Conservation (phyloP, 2,329 filamentous ascomycete species). For the Calycina marina region DNA sequence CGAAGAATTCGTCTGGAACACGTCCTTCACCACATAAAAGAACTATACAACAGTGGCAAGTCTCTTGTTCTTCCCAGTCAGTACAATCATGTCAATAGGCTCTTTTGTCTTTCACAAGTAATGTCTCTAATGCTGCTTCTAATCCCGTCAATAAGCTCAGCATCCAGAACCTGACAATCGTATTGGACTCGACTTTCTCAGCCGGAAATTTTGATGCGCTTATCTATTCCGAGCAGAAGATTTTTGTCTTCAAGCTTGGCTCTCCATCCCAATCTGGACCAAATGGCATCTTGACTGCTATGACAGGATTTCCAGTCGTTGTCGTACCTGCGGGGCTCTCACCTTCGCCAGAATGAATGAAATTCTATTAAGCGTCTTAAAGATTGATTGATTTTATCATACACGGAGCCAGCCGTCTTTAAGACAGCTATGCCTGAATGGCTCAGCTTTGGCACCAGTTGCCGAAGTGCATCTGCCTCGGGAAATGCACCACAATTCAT, state of each 20-base stretch:
- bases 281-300: conserved; percentile 29
- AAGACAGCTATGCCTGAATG: too few species aligned
- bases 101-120: conserved; percentile 34
- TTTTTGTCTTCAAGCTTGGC: conserved; percentile 44
- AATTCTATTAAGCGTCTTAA: too few species aligned
- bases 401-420: too few species aligned
- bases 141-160: conserved; percentile 32
- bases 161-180: conserved; percentile 36
- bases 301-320: conserved; percentile 27
- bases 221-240: conserved; percentile 50
- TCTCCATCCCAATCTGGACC: conserved; percentile 41
- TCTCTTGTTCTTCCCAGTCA: conserved; percentile 47
- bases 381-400: too few species aligned
- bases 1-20: conserved; percentile 29
- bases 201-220: conserved; percentile 37
- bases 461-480: too few species aligned
- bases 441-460: too few species aligned
- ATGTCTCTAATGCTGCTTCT: conserved; percentile 32
- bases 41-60: conserved; percentile 33
- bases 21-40: conserved; percentile 31
- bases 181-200: conserved; percentile 35
- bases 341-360: conserved; percentile 24
- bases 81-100: conserved; percentile 38
- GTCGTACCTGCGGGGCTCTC: conserved; percentile 40
- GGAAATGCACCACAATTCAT: too few species aligned